Evolutionary conservation across 2,329 filamentous ascomycete species (phyloP).

Genomic region (Diaporthe vexans): DNA sequence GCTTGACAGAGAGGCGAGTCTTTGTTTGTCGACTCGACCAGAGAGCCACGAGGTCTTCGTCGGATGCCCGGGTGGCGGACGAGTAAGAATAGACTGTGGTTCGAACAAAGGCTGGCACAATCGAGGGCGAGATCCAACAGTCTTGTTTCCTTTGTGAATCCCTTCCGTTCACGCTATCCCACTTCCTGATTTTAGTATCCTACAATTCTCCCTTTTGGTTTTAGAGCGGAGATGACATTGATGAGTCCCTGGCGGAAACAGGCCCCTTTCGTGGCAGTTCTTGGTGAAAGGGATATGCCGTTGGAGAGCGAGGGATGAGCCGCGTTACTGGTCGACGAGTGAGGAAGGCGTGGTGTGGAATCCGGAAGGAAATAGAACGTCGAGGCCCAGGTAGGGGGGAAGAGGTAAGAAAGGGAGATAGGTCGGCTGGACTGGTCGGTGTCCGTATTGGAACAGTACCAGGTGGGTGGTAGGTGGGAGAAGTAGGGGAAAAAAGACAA

Average conservation of each 20-base stretch:
- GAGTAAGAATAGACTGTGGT: constrained; percentile 26
- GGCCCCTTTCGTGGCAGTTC: constrained; percentile 23
- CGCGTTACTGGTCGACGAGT: constrained; percentile 33
- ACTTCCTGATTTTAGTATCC: constrained; percentile 30
- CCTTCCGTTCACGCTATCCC: background rate
- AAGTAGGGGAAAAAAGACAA: background rate
- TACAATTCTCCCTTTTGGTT: constrained; percentile 34
- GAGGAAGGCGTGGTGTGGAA: constrained; percentile 35
- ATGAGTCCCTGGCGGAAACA: constrained; percentile 27
- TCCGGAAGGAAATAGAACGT: constrained; percentile 36
- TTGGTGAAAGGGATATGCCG: constrained; percentile 29
- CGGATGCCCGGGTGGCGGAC: background rate
- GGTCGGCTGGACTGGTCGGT: constrained; percentile 31
- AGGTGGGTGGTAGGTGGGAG: background rate
- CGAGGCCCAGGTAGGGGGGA: constrained; percentile 36
- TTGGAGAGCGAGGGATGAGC: constrained; percentile 36
- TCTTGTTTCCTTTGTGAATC: constrained; percentile 32
- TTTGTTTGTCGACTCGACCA: constrained; percentile 4
- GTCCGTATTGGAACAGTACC: constrained; percentile 28
- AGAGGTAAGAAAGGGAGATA: constrained; percentile 16
- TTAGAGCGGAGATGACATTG: constrained; percentile 40
- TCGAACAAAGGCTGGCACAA: constrained; percentile 37
- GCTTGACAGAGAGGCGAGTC: background rate
- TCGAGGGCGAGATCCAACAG: constrained; percentile 30
- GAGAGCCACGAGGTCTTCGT: constrained; percentile 33